Percentiles rank a stretch among this genome's conserved stretches.
Evolutionary conservation across 768 basidiomycete species (phyloP).

Genomic region (Boletales sp.): DNA sequence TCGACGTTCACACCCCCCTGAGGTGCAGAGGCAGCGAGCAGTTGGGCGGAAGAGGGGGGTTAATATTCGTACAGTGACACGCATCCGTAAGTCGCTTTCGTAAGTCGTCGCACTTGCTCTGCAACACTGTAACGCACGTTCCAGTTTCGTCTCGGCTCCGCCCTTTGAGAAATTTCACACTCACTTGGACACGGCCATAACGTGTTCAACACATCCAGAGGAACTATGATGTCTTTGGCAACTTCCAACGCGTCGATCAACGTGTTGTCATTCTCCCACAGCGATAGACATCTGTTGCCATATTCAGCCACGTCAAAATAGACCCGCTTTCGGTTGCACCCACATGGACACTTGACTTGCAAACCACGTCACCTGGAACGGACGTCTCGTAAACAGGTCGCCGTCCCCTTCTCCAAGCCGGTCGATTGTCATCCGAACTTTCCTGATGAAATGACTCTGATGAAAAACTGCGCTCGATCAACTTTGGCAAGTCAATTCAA

Average conservation of each 20-base stretch:
- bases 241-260: constrained; percentile 59
- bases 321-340: constrained; percentile 14
- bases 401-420: constrained; percentile 49
- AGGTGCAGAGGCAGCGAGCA: constrained; percentile 36
- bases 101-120: constrained; percentile 45
- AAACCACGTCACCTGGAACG: constrained; percentile 72
- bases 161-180: constrained; percentile 10
- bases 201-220: constrained; percentile 63
- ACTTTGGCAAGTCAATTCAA: neutral
- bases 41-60: constrained; percentile 38
- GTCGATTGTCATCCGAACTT: constrained; percentile 52
- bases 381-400: constrained; percentile 59
- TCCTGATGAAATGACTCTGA: constrained; percentile 62
- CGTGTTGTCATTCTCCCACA: constrained; percentile 62
- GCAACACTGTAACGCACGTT: constrained; percentile 36
- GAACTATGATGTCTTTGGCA: constrained; percentile 59
- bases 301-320: neutral
- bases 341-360: constrained; percentile 63
- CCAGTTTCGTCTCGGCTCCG: constrained; percentile 10
- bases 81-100: constrained; percentile 48
- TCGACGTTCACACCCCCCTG: constrained; percentile 22
- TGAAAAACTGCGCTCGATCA: constrained; percentile 49
- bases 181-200: constrained; percentile 62
- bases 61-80: constrained; percentile 40
- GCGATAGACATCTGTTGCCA: constrained; percentile 49